Conservation (phyloP, 2,329 filamentous ascomycete species). For the Clathrospora elynae region DNA sequence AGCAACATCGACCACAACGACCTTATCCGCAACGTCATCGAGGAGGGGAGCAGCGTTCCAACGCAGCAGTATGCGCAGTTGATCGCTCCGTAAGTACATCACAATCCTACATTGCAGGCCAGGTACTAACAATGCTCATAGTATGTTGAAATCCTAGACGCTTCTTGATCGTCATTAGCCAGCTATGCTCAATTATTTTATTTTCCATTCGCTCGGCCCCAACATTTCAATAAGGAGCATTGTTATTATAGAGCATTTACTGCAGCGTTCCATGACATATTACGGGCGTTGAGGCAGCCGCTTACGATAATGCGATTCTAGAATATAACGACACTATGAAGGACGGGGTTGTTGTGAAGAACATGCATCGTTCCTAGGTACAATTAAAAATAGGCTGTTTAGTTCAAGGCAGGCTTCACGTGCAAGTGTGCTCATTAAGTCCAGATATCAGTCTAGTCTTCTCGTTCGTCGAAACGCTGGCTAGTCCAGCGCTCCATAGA, state of each 20-base stretch:
- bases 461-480: conserved; percentile 39
- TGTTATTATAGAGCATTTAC: too few relatives aligned
- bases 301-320: too few relatives aligned
- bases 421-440: not conserved
- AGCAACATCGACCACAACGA: conserved; percentile 44
- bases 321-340: too few relatives aligned
- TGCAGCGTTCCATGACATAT: too few relatives aligned
- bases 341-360: too few relatives aligned
- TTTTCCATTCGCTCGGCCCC: not conserved
- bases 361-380: too few relatives aligned
- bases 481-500: conserved; percentile 42
- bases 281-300: too few relatives aligned
- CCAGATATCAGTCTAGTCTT: conserved; percentile 32
- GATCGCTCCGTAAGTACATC: conserved; percentile 47
- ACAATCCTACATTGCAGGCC: too few relatives aligned
- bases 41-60: conserved; percentile 39
- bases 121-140: conserved; percentile 13
- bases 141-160: conserved; percentile 42
- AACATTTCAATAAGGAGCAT: not conserved
- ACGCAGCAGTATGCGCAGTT: conserved; percentile 44
- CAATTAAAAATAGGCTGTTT: too few relatives aligned
- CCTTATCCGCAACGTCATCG: conserved; percentile 42
- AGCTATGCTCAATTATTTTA: not conserved
- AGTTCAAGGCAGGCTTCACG: not conserved
- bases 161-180: not conserved